Conservation (phyloP, 169 alveolate genomes). For the Cytauxzoon felis region DNA sequence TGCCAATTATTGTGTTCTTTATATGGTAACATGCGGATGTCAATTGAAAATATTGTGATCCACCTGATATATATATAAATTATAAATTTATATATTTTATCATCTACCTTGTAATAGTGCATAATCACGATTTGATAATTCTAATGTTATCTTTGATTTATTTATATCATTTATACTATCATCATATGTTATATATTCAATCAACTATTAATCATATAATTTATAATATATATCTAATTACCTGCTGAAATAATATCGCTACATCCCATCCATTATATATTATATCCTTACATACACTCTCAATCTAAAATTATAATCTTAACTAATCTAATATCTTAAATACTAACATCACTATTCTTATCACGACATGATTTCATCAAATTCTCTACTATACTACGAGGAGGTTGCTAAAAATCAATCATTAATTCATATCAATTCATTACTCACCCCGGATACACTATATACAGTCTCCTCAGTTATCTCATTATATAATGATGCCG, state of each 20-base stretch:
- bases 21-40: constrained; percentile 59
- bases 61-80: constrained; percentile 13
- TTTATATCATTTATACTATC: constrained; percentile 32
- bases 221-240: background rate
- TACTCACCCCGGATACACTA: constrained; percentile 61
- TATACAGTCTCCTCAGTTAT: constrained; percentile 55
- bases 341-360: constrained; percentile 31
- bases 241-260: constrained; percentile 52
- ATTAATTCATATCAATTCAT: background rate
- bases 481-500: constrained; percentile 43
- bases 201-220: background rate
- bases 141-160: constrained; percentile 56
- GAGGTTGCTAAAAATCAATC: constrained; percentile 46
- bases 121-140: constrained; percentile 51
- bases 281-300: constrained; percentile 34
- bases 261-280: constrained; percentile 60
- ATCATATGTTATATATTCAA: constrained; percentile 37
- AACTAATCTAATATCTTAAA: background rate
- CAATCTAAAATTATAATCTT: constrained; percentile 45
- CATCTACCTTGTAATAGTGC: constrained; percentile 64
- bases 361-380: constrained; percentile 24
- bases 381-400: constrained; percentile 38
- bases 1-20: constrained; percentile 28
- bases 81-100: background rate
- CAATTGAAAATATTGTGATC: constrained; percentile 54